Percentiles rank a stretch among this genome's conserved stretches.
These are phyloP conservation scores for Fusarium keratoplasticum DNA, from an alignment of 2,329 filamentous ascomycete genomes.

Conservation along the genomic window DNA sequence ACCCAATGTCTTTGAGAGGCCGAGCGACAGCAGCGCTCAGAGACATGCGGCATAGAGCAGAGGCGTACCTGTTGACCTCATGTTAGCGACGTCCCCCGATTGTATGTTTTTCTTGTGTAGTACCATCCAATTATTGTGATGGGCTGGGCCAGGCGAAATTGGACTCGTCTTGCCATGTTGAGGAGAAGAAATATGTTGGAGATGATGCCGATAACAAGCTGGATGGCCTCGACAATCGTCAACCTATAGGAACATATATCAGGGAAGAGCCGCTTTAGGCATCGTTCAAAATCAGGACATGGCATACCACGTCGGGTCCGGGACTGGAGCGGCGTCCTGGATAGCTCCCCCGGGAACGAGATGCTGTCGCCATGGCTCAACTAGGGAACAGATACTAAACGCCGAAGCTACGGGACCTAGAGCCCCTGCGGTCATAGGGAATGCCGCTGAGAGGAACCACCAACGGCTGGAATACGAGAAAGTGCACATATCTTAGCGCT, in stretches of 20 bases:
- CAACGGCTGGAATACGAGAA: constrained; percentile 58
- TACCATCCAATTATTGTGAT: constrained; percentile 87
- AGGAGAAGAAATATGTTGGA: constrained; percentile 86
- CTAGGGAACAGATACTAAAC: constrained; percentile 86
- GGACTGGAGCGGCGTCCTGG: constrained; percentile 63
- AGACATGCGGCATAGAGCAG: constrained; percentile 72
- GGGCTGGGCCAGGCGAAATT: constrained; percentile 85
- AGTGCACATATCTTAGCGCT: too few species aligned
- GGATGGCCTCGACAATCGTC: constrained; percentile 79
- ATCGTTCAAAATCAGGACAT: too few species aligned
- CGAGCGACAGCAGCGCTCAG: constrained; percentile 76
- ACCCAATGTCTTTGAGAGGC: constrained; percentile 55
- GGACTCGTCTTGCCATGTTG: constrained; percentile 85
- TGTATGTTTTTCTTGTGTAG: neutral
- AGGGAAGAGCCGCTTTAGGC: too few species aligned
- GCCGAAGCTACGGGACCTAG: constrained; percentile 89
- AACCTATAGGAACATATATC: constrained; percentile 44
- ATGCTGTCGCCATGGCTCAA: constrained; percentile 79
- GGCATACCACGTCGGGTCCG: constrained; percentile 75
- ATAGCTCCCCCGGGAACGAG: constrained; percentile 60
- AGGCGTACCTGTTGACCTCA: constrained; percentile 49
- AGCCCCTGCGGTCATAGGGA: constrained; percentile 85
- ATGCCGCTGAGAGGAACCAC: constrained; percentile 73
- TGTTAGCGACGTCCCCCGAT: too few species aligned
- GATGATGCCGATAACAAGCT: constrained; percentile 78